Evolutionary conservation across 768 basidiomycete species (phyloP).

Genomic region (Lactarius evosmus): DNA sequence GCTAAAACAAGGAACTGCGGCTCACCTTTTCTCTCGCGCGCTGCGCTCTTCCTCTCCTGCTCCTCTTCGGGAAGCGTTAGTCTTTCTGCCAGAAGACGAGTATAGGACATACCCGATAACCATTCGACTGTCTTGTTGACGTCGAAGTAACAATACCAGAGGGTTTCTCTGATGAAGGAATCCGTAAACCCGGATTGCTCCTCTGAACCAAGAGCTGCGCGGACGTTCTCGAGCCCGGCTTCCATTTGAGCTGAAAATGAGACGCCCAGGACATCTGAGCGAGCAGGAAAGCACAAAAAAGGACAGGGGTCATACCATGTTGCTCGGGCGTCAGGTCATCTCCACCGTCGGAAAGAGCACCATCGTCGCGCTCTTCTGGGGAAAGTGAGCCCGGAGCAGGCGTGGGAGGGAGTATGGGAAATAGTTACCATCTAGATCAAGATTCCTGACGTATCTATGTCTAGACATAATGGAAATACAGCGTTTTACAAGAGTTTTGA

Average conservation of each 20-base stretch:
- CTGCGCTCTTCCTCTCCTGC: constrained; percentile 56
- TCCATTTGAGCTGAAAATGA: constrained; percentile 57
- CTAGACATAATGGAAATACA: constrained; percentile 65
- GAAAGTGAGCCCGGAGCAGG: constrained; percentile 11
- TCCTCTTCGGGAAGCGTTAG: constrained; percentile 50
- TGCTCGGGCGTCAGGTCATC: constrained; percentile 82
- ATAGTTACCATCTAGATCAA: constrained; percentile 66
- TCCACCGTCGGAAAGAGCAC: constrained; percentile 71
- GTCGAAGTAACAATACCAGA: constrained; percentile 91
- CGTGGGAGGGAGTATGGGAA: neutral
- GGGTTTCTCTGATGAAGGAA: constrained; percentile 64
- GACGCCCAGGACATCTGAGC: constrained; percentile 19
- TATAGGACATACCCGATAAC: constrained; percentile 58
- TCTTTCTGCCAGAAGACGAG: neutral
- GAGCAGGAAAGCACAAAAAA: neutral
- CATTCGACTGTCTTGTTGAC: constrained; percentile 71
- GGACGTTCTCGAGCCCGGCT: constrained; percentile 65
- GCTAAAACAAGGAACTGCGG: constrained; percentile 38
- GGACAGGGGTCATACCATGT: constrained; percentile 59
- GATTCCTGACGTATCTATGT: constrained; percentile 84
- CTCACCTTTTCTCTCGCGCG: constrained; percentile 86
- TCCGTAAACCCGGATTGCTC: constrained; percentile 68
- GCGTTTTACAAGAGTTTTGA: constrained; percentile 27
- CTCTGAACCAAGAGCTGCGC: constrained; percentile 62
- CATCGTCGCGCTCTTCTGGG: constrained; percentile 85